Base-by-base conservation (phyloP, 768 basidiomycete species). In the Amanita phalloides region DNA sequence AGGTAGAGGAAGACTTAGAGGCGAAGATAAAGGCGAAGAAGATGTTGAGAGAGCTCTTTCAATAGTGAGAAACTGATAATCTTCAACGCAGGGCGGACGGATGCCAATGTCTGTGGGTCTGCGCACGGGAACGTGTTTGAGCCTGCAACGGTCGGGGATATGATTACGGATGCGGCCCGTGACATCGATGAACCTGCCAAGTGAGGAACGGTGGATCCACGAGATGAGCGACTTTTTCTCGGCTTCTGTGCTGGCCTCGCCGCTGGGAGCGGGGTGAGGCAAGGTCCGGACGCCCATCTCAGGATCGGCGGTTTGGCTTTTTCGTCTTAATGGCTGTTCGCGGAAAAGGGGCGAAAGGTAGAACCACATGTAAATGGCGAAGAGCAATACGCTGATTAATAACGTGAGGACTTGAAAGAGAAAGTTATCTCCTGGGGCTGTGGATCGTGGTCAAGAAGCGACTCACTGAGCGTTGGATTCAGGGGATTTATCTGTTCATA, bases 301-400 rank as follows among this genome's bases (percentile, higher is more conserved):
- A 20, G 46, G 26, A n/a, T 45, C 44, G 14, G 45, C 11, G 43
- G 42, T 4, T 46, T 32, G 32, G 23, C 14, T 35, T 14, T 35
- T 41, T 21, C 26, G 21, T 14, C 45, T 30, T 33, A 38, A 25
- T n/a, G 30, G 42, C 14, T 25, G 41, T 13, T 35, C 37, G 8
- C 39, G 43, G 28, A 53, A 33, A 37, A 47, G 17, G n/a, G 57
- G 57, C 0, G 54, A 58, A 9, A 58, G 32, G 11, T 53, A 55
- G 43, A 58, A 55, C 46, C 49, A 55, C 30, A 58, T 33, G 39
- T 50, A 58, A 11, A 55, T 39, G 3, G 49, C 35, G 11, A 58
- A 52, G 14, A 54, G 23, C 9, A 51, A n/a, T 14, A 49, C 25
- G 35, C 52, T 58, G 7, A 58, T 32, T 13, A 55, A 10, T 9